These are phyloP conservation scores for Plasmodium gonderi DNA, from an alignment of 169 alveolate genomes.

Conservation along the genomic window DNA sequence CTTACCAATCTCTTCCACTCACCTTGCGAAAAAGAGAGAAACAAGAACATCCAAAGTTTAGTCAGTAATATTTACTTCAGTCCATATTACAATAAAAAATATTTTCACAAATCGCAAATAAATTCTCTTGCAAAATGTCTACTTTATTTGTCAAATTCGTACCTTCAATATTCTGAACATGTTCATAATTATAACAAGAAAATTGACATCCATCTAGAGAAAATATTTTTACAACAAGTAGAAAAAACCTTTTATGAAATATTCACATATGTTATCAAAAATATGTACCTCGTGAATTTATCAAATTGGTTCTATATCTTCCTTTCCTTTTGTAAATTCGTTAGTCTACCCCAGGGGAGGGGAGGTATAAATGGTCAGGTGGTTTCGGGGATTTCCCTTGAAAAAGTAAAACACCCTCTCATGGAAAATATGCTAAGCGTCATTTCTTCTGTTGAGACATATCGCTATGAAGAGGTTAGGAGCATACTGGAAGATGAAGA, in stretches of 20 bases:
- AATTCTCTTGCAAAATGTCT: conserved; percentile 10
- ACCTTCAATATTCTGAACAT: not conserved
- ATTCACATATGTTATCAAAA: conserved; percentile 26
- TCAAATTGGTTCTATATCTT: conserved; percentile 44
- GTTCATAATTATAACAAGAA: not conserved
- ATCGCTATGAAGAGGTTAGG: conserved; percentile 1
- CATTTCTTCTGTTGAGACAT: not conserved
- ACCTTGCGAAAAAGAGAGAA: not conserved
- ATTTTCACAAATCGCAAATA: not conserved
- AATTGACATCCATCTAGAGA: not conserved
- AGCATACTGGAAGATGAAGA: conserved; percentile 17
- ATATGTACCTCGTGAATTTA: not conserved
- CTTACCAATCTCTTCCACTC: not conserved
- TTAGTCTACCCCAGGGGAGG: not conserved
- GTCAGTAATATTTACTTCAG: not conserved
- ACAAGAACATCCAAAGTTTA: not conserved
- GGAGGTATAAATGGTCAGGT: not conserved
- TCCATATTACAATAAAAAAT: not conserved
- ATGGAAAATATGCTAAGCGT: not conserved
- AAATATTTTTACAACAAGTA: not conserved
- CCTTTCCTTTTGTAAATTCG: not conserved
- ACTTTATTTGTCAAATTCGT: conserved; percentile 15
- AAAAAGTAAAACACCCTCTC: not conserved
- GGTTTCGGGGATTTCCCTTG: not conserved
- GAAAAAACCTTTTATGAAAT: conserved; percentile 51